Base-by-base conservation (phyloP, 2,329 filamentous ascomycete genomes). In the Elsinoe perseae region DNA sequence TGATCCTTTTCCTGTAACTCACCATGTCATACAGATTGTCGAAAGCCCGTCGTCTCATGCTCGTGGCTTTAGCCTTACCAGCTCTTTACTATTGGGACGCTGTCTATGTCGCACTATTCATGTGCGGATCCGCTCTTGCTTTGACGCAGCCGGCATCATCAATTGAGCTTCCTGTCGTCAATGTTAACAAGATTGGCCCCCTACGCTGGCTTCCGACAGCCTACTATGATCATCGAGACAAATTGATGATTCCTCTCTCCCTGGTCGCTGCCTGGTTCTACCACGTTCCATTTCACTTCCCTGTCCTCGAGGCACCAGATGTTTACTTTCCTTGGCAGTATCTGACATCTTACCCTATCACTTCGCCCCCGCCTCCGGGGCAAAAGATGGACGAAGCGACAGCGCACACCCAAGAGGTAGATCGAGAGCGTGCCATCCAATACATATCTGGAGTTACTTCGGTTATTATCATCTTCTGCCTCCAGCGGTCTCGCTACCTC, bases 1-100 rank as follows among this genome's bases (percentile, higher is more conserved):
- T 54, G 18, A 27, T 54, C 21, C 21, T 54, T 18, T 54, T 54
- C 21, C 18, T 54, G 18, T 54, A 40, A 21, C 32, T 34, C 28
- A 18, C 34, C n/a, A 40, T 40, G 28, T 20, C 30, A 9, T 52
- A 32, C 27, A 12, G 46, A 12, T 12, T 32, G 6, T 25, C 46
- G 20, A 25, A 14, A 8, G n/a, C 5, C 3, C 18, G 23, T 4
- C 43, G 43, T 2, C 21, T 48, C 23, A 14, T 23, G n/a, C 43
- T 48, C 10, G 30, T 30, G 10, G 6, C 25, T 16, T 2, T 48
- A 14, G n/a, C 43, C 12, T n/a, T 16, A 3, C 43, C 23, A 3
- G 20, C 23, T 23, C n/a, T 28, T 23, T 9, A 28, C 43, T 48
- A 48, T 14, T 53, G 28, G 48, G 34, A 53, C 20, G 28, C 48